A percentile compares a stretch with the other conserved stretches of the same genome.
Conservation (phyloP, 2,329 filamentous ascomycete genomes). For the Incumbomyces delicatus region DNA sequence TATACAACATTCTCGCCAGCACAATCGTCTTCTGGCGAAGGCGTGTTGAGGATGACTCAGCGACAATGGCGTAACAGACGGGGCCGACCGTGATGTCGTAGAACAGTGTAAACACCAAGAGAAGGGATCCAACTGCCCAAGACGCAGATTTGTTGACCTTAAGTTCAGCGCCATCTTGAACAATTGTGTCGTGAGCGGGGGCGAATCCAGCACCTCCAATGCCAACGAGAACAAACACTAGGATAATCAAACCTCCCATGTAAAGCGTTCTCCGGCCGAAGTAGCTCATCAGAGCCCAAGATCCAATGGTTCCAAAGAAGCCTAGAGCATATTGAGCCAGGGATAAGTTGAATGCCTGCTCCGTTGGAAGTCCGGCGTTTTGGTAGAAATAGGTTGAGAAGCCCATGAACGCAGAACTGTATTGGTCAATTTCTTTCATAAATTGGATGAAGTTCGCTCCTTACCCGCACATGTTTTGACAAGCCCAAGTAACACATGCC, state of each 20-base stretch:
- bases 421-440: not conserved
- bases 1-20: conserved; percentile 39
- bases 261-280: conserved; percentile 33
- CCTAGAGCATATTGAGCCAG: conserved; percentile 48
- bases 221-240: not conserved
- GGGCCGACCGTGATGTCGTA: conserved; percentile 1
- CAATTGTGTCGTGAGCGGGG: not conserved
- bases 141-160: not conserved
- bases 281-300: conserved; percentile 35
- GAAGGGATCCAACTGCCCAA: conserved; percentile 10
- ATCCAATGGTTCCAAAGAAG: conserved; percentile 40
- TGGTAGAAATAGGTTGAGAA: not conserved
- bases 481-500: conserved; percentile 37
- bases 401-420: not conserved
- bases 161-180: not conserved
- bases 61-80: conserved; percentile 29
- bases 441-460: not conserved
- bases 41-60: conserved; percentile 27
- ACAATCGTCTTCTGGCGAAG: not conserved
- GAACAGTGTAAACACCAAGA: conserved; percentile 8
- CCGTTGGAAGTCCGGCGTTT: conserved; percentile 26
- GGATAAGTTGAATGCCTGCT: conserved; percentile 28
- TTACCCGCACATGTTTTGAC: conserved; percentile 50
- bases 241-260: conserved; percentile 24
- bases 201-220: not conserved